Conservation (phyloP, 805 yeast genomes). For the Metschnikowia baotianmanensis region DNA sequence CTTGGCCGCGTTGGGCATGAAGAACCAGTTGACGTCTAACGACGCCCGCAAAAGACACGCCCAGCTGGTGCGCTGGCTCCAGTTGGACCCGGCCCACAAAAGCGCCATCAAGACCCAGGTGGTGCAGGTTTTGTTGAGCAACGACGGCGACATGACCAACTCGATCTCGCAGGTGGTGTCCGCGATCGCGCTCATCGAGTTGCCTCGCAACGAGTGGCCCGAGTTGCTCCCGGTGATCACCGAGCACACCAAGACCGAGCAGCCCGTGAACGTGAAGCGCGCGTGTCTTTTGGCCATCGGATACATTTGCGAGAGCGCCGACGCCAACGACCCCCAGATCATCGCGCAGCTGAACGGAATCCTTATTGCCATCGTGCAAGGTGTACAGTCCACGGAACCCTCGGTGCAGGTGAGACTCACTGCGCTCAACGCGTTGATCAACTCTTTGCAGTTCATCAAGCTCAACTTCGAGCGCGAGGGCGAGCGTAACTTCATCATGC, state of each 20-base stretch:
- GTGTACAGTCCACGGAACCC: constrained; percentile 83
- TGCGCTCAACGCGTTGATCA: constrained; percentile 88
- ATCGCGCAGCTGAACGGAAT: constrained; percentile 87
- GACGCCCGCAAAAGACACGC: constrained; percentile 56
- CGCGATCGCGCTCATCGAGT: constrained; percentile 93
- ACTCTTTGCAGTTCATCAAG: constrained; percentile 85
- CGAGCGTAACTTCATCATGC: constrained; percentile 96
- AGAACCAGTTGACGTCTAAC: constrained; percentile 85
- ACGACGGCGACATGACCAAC: constrained; percentile 76
- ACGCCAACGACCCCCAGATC: constrained; percentile 74
- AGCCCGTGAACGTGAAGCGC: constrained; percentile 77
- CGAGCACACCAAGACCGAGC: constrained; percentile 77
- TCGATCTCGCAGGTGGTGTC: constrained; percentile 93
- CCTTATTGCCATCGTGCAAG: constrained; percentile 93
- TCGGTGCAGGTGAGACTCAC: constrained; percentile 75
- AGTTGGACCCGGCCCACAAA: constrained; percentile 54
- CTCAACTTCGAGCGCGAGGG: constrained; percentile 88
- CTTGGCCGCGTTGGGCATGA: constrained; percentile 84
- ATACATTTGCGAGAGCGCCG: constrained; percentile 92
- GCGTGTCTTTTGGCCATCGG: constrained; percentile 89
- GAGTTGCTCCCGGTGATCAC: constrained; percentile 81
- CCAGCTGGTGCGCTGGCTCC: constrained; percentile 74
- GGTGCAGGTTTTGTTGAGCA: constrained; percentile 58
- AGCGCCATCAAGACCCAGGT: constrained; percentile 59
- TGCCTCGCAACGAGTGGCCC: constrained; percentile 86